Base-by-base conservation (phyloP, 306 rosid species). In the Potentilla sterilis region DNA sequence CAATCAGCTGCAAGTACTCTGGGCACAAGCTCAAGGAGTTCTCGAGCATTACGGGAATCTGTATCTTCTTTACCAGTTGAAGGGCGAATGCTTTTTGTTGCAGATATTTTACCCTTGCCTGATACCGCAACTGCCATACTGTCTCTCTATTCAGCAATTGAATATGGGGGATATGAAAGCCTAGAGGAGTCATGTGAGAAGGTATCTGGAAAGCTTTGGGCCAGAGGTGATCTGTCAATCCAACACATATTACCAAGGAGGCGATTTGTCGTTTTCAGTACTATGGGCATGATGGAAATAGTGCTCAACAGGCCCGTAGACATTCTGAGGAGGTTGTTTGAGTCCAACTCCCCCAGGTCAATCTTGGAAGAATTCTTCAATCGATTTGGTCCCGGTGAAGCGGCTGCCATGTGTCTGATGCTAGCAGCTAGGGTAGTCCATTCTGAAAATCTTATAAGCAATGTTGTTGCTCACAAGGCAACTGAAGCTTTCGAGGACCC, bases 401-500 rank as follows among this genome's bases (percentile, higher is more conserved):
- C 97, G 63, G 96, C 97, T 83, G 92, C 97, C 16, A 95, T 92
- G 99, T 95, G 97, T 84, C 80, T 95, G 79, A 92, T 95, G 93
- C 87, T 95, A 57, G 97, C 99, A 71, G 91, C 97, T 42, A 87
- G 92, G 81, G 82, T 88, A 78, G 89, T 89, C 49, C 91, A 92
- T 81, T 86, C 93, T 51, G 99, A 95, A 86, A 88, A 87, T 82
- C 79, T 90, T 84, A 87, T 86, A 77, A 89, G 83, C 81, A 92
- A 86, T 86, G 87, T 78, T 80, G 88, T 89, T 84, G 81, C 97
- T 57, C 97, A 89, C 85, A 92, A 90, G 86, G 97, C 97, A 40
- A 97, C 97, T 81, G 99, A 95, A 80, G 93, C 99, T 81, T 95
- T 90, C 77, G 99, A 95, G 87, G 97, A 95, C 73, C 97, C 97